phyloP scores from a whole-genome alignment of 2,329 filamentous ascomycete species.

The Teratosphaeria gauchensis region DNA sequence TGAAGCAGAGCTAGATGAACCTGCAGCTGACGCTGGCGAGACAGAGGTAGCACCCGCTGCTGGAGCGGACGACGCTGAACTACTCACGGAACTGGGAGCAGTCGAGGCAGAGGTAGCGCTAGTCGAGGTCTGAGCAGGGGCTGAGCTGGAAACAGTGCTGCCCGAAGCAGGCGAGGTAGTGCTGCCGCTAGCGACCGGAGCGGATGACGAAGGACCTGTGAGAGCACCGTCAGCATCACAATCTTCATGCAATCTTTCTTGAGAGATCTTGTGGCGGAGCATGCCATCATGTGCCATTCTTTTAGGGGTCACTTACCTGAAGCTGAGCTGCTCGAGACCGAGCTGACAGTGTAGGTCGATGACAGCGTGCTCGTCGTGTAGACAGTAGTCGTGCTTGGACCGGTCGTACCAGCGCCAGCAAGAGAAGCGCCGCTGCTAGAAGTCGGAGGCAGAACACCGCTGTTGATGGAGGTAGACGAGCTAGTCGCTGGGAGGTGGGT shows the following conservation, averaged over 20 bases:
- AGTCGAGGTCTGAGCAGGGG: not conserved
- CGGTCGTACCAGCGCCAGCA: not conserved
- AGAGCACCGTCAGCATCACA: not conserved
- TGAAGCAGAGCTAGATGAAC: not conserved
- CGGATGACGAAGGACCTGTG: not conserved
- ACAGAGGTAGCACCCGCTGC: not conserved
- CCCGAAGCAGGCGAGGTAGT: not conserved
- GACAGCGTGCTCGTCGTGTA: not conserved
- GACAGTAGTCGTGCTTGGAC: not conserved
- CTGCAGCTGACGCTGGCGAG: not conserved
- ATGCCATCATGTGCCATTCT: not conserved
- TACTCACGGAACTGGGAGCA: not conserved
- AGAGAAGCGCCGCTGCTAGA: not conserved
- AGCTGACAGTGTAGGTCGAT: not conserved
- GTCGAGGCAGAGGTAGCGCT: not conserved
- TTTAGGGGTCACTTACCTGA: not conserved
- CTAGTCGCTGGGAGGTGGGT: not conserved
- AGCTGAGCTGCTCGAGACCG: not conserved
- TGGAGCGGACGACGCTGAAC: not conserved
- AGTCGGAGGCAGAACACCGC: not conserved
- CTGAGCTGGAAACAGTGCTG: not conserved
- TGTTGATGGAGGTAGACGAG: not conserved
- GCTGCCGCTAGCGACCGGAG: not conserved
- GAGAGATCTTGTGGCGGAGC: not conserved
- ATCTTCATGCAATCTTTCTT: no score